Conservation (phyloP, 75 land plant genomes). For the Selaginella moellendorffii region DNA sequence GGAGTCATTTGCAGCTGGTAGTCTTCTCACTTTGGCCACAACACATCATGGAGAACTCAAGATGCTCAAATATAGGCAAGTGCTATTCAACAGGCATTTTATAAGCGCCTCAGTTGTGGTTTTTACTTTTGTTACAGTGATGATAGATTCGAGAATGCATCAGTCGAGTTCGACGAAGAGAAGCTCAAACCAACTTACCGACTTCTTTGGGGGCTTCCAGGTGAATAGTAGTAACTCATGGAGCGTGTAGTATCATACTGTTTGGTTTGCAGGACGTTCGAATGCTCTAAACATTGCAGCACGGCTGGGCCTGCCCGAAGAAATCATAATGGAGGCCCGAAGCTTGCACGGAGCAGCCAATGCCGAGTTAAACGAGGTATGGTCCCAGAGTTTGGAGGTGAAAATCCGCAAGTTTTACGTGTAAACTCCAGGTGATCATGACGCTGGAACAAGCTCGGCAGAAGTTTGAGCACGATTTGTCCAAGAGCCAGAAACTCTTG, state of each 20-base stretch:
- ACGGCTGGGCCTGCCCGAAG: conserved; percentile 54
- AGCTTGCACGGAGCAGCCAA: conserved; percentile 48
- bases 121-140: conserved; percentile 35
- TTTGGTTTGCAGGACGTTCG: conserved; percentile 44
- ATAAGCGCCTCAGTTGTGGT: not conserved
- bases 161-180: conserved; percentile 87
- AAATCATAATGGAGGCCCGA: conserved; percentile 41
- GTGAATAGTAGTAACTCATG: conserved; percentile 16
- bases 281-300: conserved; percentile 82
- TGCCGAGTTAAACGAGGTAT: conserved; percentile 70
- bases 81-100: not conserved
- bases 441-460: conserved; percentile 22
- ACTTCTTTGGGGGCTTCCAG: conserved; percentile 95
- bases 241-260: not conserved
- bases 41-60: conserved; percentile 98
- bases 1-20: conserved; percentile 48
- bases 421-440: conserved; percentile 20
- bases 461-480: conserved; percentile 13
- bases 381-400: not conserved
- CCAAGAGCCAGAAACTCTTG: conserved; percentile 12
- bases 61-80: conserved; percentile 75
- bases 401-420: not conserved
- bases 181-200: conserved; percentile 72
- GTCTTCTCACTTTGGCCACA: conserved; percentile 65
- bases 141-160: conserved; percentile 78